These are phyloP conservation scores for Larix sibirica DNA, from an alignment of 83 land plant species.

Conservation along the genomic window DNA sequence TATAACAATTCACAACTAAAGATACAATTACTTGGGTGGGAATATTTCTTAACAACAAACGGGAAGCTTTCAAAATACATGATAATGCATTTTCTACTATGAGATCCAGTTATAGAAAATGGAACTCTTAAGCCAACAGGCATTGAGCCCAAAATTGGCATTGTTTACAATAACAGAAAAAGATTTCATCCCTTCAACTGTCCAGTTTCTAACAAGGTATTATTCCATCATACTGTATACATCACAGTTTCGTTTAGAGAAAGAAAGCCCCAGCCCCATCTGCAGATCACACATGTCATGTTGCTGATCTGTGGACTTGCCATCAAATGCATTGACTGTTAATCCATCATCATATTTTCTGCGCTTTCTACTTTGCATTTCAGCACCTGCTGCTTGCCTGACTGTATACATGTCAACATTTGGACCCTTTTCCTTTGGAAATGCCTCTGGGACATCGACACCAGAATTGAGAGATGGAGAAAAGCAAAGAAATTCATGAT, in stretches of 20 bases:
- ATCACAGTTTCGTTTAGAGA: background rate
- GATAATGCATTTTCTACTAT: background rate
- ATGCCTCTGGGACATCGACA: background rate
- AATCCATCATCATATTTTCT: background rate
- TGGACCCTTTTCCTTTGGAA: slow-evolving; percentile 8
- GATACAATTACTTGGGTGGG: background rate
- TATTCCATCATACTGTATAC: background rate
- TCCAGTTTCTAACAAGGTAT: background rate
- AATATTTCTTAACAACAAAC: background rate
- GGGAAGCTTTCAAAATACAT: background rate
- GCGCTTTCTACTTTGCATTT: background rate
- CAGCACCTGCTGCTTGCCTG: background rate
- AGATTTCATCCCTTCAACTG: background rate
- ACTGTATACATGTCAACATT: background rate
- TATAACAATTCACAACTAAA: background rate
- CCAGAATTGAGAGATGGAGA: slow-evolving; percentile 14
- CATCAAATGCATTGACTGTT: background rate
- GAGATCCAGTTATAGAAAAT: slow-evolving; percentile 9
- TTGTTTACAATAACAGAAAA: background rate
- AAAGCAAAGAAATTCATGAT: slow-evolving; percentile 7
- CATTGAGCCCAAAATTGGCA: background rate
- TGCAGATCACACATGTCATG: background rate
- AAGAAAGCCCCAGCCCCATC: slow-evolving; percentile 15
- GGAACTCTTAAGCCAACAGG: background rate
- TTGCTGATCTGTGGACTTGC: background rate